Evolutionary conservation across 805 yeast species (phyloP), one percentile per base, ranked within the genome.

Genomic region (Candida xyloterini): DNA sequence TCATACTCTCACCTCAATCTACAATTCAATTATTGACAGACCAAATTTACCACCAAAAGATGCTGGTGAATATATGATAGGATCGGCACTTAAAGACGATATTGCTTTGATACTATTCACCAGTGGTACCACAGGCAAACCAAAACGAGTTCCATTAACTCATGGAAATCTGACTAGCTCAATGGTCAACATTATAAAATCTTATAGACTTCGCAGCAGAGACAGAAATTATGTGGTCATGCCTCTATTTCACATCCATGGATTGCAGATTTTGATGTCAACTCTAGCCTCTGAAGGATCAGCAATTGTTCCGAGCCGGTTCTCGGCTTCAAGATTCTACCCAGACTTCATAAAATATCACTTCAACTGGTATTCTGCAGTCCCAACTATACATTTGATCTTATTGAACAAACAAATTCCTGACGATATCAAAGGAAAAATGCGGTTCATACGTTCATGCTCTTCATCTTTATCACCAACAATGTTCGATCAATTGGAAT

Each of bases 201-300:
- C 87, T 3, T 82, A 82, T 57, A 64, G 67, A 20, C 59, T 82
- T 33, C 58, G 73, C 3, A 40, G 63, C 0, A 42, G 52, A 10
- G 90, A 82, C 54, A 57, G 73, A 22, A 67, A 82, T 2, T 81
- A 79, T 52, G 60, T 82, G 30, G 87, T 82, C 18, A 82, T 82
- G 90, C 90, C 90, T 1, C 60, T 82, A 27, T 82, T 82, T 69
- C 90, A 82, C 53, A 88, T 82, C 25, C 90, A 82, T 55, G 90
- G 90, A 0, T 63, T 82, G 33, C 83, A 84, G 42, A 85, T 83
- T 0, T 61, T 81, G 20, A 52, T 82, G 32, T 76, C 84, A 1
- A 76, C 88, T 0, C 65, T 81, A 32, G 67, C 74, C 16, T 66
- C 81, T 1, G 80, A 79, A 14, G 86, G 86, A 18, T 58, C 78